Evolutionary conservation across 139 green algal species (phyloP).

Genomic region (Closterium sp.): DNA sequence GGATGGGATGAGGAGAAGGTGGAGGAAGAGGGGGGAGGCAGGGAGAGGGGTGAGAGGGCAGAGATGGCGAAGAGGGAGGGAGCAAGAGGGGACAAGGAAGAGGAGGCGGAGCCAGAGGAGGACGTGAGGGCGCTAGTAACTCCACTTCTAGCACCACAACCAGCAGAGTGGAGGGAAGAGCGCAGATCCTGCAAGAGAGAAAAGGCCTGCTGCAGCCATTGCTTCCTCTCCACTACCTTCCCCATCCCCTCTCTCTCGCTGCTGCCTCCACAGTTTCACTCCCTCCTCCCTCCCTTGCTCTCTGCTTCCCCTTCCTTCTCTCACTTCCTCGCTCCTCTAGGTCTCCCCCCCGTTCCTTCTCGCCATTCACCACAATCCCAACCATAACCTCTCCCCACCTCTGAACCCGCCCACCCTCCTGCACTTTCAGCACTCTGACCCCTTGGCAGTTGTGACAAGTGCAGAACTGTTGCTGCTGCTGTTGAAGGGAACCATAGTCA

Average conservation of each 20-base stretch:
- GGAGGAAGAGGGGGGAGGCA: neutral
- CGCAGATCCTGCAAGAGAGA: neutral
- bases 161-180: neutral
- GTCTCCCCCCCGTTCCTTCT: neutral
- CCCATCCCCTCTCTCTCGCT: neutral
- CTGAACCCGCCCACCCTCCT: neutral
- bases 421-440: too few relatives aligned
- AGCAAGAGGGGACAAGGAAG: neutral
- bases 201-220: neutral
- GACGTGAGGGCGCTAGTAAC: neutral
- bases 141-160: neutral
- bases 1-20: neutral
- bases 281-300: neutral
- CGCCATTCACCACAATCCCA: neutral
- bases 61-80: neutral
- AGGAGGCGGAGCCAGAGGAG: neutral
- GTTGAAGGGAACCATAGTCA: neutral
- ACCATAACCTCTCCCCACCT: neutral
- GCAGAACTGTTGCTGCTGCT: neutral
- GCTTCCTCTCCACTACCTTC: neutral
- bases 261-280: too few relatives aligned
- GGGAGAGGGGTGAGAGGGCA: neutral
- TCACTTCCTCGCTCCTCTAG: neutral
- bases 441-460: neutral
- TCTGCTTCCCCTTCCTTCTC: neutral